Conservation (phyloP, 2,329 filamentous ascomycete species). For the Apiospora sp. region DNA sequence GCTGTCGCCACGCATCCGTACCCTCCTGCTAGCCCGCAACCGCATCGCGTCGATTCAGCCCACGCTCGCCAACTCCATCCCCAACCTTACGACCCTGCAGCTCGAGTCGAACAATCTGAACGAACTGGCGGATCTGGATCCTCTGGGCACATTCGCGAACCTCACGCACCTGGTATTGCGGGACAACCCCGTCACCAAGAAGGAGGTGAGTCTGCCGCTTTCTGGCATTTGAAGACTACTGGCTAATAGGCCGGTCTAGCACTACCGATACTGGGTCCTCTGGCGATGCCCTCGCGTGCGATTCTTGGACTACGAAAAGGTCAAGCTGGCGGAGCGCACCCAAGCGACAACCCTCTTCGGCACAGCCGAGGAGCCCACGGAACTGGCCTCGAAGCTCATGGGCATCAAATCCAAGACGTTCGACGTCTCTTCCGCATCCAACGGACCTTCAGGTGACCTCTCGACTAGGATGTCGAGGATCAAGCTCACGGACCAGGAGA, state of each 20-base stretch:
- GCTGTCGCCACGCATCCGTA: constrained; percentile 85
- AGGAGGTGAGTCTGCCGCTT: constrained; percentile 72
- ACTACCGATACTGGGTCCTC: constrained; percentile 92
- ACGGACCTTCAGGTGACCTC: constrained; percentile 51
- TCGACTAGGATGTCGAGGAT: constrained; percentile 75
- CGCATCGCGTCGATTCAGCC: constrained; percentile 84
- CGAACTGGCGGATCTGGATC: constrained; percentile 88
- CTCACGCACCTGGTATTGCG: constrained; percentile 83
- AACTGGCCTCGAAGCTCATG: constrained; percentile 84
- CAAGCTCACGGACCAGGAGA: constrained; percentile 88
- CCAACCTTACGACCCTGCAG: constrained; percentile 82
- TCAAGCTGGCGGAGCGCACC: constrained; percentile 83
- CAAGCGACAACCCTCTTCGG: constrained; percentile 86
- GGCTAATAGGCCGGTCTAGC: constrained; percentile 53
- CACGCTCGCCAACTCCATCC: constrained; percentile 76
- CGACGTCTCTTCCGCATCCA: constrained; percentile 61
- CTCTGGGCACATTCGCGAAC: constrained; percentile 71
- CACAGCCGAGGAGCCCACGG: constrained; percentile 77
- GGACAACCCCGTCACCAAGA: constrained; percentile 90
- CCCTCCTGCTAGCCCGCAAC: constrained; percentile 89
- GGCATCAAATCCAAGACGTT: constrained; percentile 82
- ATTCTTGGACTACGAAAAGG: constrained; percentile 92
- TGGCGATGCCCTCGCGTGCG: constrained; percentile 86
- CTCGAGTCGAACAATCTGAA: constrained; percentile 82
- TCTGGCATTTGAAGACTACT: neutral